Evolutionary conservation across 2,329 filamentous ascomycete species (phyloP).

Genomic region (Ilyonectria destructans): DNA sequence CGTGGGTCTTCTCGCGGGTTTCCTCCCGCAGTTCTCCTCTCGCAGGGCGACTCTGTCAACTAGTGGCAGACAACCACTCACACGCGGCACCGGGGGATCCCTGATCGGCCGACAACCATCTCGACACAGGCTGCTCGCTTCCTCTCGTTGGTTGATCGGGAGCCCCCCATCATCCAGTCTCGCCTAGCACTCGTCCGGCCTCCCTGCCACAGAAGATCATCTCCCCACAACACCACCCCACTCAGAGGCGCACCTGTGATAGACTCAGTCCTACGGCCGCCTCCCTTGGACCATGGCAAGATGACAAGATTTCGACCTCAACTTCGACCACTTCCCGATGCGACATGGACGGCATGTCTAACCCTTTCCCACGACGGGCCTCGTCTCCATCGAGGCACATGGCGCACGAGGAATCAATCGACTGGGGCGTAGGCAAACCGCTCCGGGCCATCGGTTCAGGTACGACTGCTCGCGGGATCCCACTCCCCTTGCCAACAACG

Average conservation of each 20-base stretch:
- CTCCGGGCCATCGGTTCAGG: neutral
- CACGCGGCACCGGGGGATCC: slow-evolving; percentile 10
- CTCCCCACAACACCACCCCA: slow-evolving; percentile 20
- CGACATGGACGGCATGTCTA: slow-evolving; percentile 11
- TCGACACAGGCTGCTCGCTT: neutral
- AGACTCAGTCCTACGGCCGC: neutral
- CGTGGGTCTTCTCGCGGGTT: slow-evolving; percentile 5
- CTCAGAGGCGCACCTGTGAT: neutral
- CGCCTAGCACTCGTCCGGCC: neutral
- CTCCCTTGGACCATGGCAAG: neutral
- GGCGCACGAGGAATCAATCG: neutral
- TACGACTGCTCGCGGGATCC: neutral
- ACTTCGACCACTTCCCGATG: slow-evolving; percentile 14
- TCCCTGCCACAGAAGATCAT: slow-evolving; percentile 23
- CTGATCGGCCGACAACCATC: slow-evolving; percentile 11
- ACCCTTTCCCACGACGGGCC: slow-evolving; percentile 4
- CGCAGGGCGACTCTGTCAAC: neutral
- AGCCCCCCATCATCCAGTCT: slow-evolving; percentile 11
- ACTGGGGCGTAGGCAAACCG: neutral
- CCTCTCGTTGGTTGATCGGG: slow-evolving; percentile 9
- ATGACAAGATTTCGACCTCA: neutral
- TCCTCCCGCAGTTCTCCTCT: neutral
- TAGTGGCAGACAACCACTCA: neutral
- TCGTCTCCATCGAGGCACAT: neutral
- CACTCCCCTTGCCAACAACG: slow-evolving; percentile 24